These are phyloP conservation scores for Cladophialophora carrionii DNA, from an alignment of 2,329 filamentous ascomycete genomes.

Conservation along the genomic window DNA sequence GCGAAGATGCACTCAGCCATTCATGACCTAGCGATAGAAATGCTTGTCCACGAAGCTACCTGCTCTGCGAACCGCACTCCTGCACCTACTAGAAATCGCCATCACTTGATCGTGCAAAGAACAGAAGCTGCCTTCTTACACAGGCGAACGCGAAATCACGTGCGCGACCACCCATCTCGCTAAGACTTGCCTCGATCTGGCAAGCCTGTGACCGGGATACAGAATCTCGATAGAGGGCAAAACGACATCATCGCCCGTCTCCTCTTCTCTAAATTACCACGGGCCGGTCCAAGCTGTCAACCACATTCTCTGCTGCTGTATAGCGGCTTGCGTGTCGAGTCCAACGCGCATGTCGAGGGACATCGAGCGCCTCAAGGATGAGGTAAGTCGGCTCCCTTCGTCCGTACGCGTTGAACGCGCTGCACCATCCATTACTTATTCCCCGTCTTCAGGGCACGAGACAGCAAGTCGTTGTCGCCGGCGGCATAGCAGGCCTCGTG, in stretches of 20 bases:
- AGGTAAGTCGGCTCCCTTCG: constrained; percentile 51
- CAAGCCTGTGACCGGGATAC: constrained; percentile 1
- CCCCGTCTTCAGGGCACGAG: constrained; percentile 61
- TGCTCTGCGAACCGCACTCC: neutral
- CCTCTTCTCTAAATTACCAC: constrained; percentile 12
- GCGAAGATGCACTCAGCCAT: neutral
- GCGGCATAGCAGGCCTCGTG: constrained; percentile 77
- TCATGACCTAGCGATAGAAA: neutral
- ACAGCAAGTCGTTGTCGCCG: constrained; percentile 67
- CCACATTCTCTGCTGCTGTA: neutral
- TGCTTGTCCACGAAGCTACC: neutral
- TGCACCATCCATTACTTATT: neutral
- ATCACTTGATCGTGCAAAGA: neutral
- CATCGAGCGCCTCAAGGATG: constrained; percentile 69
- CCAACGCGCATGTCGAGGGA: constrained; percentile 63
- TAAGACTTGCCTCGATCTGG: constrained; percentile 5
- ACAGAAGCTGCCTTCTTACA: neutral
- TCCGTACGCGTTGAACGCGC: neutral
- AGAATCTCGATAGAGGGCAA: neutral
- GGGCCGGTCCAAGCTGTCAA: neutral
- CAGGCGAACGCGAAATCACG: constrained; percentile 17
- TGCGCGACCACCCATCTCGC: constrained; percentile 8
- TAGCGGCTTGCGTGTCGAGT: constrained; percentile 3
- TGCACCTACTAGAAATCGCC: neutral
- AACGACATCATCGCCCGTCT: constrained; percentile 13